These are phyloP conservation scores for Fraxinus quadrangulata DNA, from an alignment of 257 asterid genomes.

Conservation along the genomic window DNA sequence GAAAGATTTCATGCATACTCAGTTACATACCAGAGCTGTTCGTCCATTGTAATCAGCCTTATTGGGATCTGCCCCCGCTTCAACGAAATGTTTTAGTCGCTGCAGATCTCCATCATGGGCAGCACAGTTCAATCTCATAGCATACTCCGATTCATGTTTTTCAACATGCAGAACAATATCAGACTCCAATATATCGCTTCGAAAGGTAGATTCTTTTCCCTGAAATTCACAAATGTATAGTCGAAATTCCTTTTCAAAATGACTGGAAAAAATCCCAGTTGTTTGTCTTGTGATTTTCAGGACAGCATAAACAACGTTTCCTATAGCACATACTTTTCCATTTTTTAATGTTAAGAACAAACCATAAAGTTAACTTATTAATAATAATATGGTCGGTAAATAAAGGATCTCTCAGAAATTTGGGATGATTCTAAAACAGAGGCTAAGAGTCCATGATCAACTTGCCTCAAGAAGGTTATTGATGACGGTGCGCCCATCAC, in stretches of 20 bases:
- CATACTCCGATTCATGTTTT: conserved; percentile 64
- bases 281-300: not conserved
- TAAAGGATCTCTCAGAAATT: not conserved
- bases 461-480: conserved; percentile 58
- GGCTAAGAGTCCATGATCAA: not conserved
- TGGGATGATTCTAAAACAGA: not conserved
- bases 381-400: not conserved
- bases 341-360: not conserved
- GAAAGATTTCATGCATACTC: not conserved
- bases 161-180: conserved; percentile 45
- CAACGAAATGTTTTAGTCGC: conserved; percentile 44
- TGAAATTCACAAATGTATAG: conserved; percentile 22
- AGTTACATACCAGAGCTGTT: conserved; percentile 58
- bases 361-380: not conserved
- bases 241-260: not conserved
- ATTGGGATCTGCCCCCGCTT: conserved; percentile 68
- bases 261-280: not conserved
- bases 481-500: conserved; percentile 57
- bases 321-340: not conserved
- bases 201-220: conserved; percentile 53
- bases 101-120: conserved; percentile 65
- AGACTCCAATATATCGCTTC: conserved; percentile 51
- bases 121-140: conserved; percentile 67
- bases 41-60: conserved; percentile 60
- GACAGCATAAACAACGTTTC: not conserved